phyloP scores from a whole-genome alignment of 192 early-diverging fungal genomes.

The Phycomyces blakesleeanus region DNA sequence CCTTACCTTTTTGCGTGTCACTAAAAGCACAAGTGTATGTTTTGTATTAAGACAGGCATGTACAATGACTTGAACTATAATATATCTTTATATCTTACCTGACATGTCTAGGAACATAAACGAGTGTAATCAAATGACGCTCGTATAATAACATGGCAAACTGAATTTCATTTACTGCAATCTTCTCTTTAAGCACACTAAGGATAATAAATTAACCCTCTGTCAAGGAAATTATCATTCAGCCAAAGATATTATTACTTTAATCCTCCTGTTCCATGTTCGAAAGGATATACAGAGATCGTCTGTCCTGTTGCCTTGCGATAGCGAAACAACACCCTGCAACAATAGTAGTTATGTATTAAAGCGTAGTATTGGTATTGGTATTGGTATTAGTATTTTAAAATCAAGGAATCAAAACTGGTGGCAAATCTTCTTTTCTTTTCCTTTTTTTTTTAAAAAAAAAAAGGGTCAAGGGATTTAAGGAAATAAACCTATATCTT shows the following conservation, averaged over 20 bases:
- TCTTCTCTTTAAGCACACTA: neutral
- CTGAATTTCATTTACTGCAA: constrained; percentile 1
- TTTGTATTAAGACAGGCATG: neutral
- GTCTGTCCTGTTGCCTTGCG: neutral
- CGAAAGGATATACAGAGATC: neutral
- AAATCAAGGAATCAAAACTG: too few species aligned
- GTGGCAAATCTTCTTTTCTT: too few species aligned
- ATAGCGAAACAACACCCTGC: neutral
- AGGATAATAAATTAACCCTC: neutral
- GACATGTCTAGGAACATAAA: neutral
- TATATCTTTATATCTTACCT: too few species aligned
- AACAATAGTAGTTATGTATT: too few species aligned
- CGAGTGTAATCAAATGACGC: neutral
- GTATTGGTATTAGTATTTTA: too few species aligned
- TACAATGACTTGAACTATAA: too few species aligned
- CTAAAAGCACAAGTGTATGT: neutral
- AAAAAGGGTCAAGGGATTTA: too few species aligned
- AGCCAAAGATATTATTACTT: neutral
- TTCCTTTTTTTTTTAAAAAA: too few species aligned
- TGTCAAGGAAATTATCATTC: neutral
- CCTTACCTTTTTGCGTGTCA: neutral
- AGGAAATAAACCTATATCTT: too few species aligned
- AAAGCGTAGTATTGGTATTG: too few species aligned
- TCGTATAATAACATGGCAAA: neutral
- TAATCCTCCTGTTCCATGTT: neutral